Percentiles rank a stretch among this genome's conserved stretches.
These are phyloP conservation scores for Globisporangium canariense DNA, from an alignment of 352 stramenopile genomes.

Conservation along the genomic window DNA sequence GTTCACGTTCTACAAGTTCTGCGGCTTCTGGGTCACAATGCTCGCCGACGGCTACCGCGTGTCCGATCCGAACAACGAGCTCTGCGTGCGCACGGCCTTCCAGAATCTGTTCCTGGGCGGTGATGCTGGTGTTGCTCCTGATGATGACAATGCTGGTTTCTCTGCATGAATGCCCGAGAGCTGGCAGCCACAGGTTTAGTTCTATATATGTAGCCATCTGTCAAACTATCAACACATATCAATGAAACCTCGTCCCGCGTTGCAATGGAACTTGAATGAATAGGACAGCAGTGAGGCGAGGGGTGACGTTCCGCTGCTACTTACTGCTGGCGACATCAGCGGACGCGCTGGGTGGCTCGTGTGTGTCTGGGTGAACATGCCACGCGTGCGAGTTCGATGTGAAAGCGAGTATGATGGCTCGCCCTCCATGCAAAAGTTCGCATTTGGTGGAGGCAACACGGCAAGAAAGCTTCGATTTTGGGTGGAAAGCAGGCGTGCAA, in stretches of 20 bases:
- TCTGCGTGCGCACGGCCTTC: conserved; percentile 27
- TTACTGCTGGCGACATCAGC: too few relatives aligned
- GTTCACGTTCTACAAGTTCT: conserved; percentile 48
- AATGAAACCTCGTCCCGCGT: not conserved
- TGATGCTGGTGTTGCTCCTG: too few relatives aligned
- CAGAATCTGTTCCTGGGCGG: conserved; percentile 38
- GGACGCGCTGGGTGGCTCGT: too few relatives aligned
- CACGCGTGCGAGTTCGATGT: too few relatives aligned
- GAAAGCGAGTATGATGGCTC: too few relatives aligned
- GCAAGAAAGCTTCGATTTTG: not conserved
- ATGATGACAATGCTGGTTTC: not conserved
- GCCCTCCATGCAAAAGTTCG: too few relatives aligned
- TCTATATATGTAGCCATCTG: not conserved
- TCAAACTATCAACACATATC: not conserved
- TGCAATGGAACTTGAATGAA: not conserved
- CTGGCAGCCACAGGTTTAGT: too few relatives aligned
- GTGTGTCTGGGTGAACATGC: too few relatives aligned
- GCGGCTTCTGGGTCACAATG: conserved; percentile 54
- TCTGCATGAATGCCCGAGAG: not conserved
- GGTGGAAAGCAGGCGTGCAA: too few relatives aligned
- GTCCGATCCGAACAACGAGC: conserved; percentile 44
- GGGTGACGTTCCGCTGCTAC: too few relatives aligned
- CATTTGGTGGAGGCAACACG: too few relatives aligned
- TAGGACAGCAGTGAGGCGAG: too few relatives aligned
- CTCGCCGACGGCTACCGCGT: conserved; percentile 34